phyloP scores from a whole-genome alignment of 2,329 filamentous ascomycete species.

The Penicillium sp. region DNA sequence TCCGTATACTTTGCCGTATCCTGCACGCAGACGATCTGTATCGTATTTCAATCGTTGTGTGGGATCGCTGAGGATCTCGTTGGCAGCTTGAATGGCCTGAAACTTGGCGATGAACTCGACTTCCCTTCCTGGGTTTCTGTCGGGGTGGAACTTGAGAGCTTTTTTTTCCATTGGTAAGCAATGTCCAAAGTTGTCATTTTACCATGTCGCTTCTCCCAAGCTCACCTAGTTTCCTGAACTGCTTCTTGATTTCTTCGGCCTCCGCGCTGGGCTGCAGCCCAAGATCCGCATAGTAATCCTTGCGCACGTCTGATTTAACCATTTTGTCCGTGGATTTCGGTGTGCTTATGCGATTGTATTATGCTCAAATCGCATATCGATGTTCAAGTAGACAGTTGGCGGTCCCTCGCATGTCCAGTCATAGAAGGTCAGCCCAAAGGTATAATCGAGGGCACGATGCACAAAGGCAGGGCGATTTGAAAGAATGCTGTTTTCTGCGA shows the following conservation, averaged over 20 bases:
- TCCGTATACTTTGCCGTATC: slow-evolving; percentile 39
- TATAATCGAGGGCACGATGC: slow-evolving; percentile 2
- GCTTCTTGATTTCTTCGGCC: slow-evolving; percentile 75
- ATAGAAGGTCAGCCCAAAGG: slow-evolving; percentile 1
- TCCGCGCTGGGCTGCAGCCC: slow-evolving; percentile 68
- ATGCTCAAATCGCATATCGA: slow-evolving; percentile 16
- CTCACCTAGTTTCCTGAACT: slow-evolving; percentile 78
- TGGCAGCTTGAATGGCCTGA: slow-evolving; percentile 79
- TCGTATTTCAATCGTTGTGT: slow-evolving; percentile 62
- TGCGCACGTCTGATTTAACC: slow-evolving; percentile 66
- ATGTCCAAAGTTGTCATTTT: no score
- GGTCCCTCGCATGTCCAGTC: slow-evolving; percentile 19
- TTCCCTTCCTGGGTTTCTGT: slow-evolving; percentile 82
- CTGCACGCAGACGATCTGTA: slow-evolving; percentile 56
- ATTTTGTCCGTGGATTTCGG: slow-evolving; percentile 48
- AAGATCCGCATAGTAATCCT: slow-evolving; percentile 84
- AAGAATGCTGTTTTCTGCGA: background rate
- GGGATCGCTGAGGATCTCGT: slow-evolving; percentile 69
- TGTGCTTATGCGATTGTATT: slow-evolving; percentile 11
- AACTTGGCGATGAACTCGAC: slow-evolving; percentile 77
- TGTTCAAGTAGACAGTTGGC: slow-evolving; percentile 3
- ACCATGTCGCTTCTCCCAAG: background rate
- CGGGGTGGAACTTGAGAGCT: slow-evolving; percentile 85
- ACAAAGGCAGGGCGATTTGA: background rate
- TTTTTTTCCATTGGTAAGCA: slow-evolving; percentile 33